Base-by-base conservation (phyloP, 176 grass and related monocot species). In the Triticum monococcum region DNA sequence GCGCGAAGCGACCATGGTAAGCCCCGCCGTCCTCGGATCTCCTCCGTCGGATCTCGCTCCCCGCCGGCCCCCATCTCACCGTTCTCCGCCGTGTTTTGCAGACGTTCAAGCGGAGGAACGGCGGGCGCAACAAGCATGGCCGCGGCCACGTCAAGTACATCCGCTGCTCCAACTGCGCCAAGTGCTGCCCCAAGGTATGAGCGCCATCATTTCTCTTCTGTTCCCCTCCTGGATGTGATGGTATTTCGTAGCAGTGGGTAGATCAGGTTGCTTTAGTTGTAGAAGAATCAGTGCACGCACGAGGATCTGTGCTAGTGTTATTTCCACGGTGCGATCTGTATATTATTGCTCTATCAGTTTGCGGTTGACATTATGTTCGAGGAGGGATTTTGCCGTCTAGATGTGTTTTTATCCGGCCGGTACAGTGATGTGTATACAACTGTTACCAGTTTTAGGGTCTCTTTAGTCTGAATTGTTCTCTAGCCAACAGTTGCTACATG, bases 61-160 rank as follows among this genome's bases (percentile, higher is more conserved):
- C 20, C 22, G 4, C 30, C 33, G 12, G 4, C 11, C 11, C 11
- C 2, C 25, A 0, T 46, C 50, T 87, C 57, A 82, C 64, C 3
- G 16, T 31, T 31, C 54, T 13, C 25, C 26, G 8, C n/a, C 54
- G 33, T 64, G 5, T 36, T 25, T 13, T 28, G 67, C 79, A 93
- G 92, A 90, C 92, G 59, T 92, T 92, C 81, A 92, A 94, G 90
- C 81, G 92, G 73, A 94, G 92, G 90, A 94, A 94, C 54, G 90
- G 92, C 64, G 92, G 92, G 2, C 92, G 87, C 57, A 94, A 91
- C 87, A 94, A 94, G 87, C 92, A 91, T 54, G 87, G 89, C 31
- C 92, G 92, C 32, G 92, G 92, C 72, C 92, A 94, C 56, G 92
- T 92, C 64, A 94, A 89, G 67, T 94, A 87, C 84, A 92, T 92